Base-by-base conservation (phyloP, 495 filamentous ascomycete genomes). In the Hypomontagnella monticulosa region DNA sequence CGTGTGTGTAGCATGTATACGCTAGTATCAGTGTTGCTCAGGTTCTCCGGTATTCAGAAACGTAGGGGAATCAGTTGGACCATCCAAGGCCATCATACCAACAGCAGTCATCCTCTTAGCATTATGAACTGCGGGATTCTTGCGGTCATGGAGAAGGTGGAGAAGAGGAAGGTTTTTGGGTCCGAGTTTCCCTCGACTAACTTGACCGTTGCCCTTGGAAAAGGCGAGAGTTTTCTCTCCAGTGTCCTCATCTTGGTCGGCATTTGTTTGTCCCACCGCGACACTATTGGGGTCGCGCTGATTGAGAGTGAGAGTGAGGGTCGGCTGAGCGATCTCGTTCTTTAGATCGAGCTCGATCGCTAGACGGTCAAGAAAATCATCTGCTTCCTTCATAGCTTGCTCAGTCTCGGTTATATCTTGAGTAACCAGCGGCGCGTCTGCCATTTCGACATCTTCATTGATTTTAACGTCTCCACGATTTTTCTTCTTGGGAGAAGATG, bases 361-460 rank as follows among this genome's bases (percentile, higher is more conserved):
- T 3, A 66, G 27, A 23, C 51, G 50, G 19, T 61, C 36, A 4
- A 62, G 51, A 18, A 62, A 58, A 6, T 27, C 30, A 40, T 54
- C 11, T 16, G 52, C 47, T 38, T 63, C 57, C 32, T 11, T 43
- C 19, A 20, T 42, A 33, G 57, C 47, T 57, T 8, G 27, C 19
- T 51, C 57, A 6, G 23, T 23, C 20, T 59, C 32, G 27, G 7
- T 4, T 1, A 15, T 54, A 1, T 48, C 47, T 11, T 48, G 9
- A 12, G 16, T 7, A 16, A 16, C 15, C 33, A 8, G 3, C 10
- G 54, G 10, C 20, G 20, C 32, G 9, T 55, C 37, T n/a, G 15
- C 10, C 19, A 38, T 53, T 27, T 19, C 32, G 40, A 44, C 20
- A 46, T 51, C 7, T 18, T 61, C 14, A 23, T 3, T 41, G 7